phyloP scores from a whole-genome alignment of 1,284 basidiomycete genomes.

The Sporisorium graminicola region DNA sequence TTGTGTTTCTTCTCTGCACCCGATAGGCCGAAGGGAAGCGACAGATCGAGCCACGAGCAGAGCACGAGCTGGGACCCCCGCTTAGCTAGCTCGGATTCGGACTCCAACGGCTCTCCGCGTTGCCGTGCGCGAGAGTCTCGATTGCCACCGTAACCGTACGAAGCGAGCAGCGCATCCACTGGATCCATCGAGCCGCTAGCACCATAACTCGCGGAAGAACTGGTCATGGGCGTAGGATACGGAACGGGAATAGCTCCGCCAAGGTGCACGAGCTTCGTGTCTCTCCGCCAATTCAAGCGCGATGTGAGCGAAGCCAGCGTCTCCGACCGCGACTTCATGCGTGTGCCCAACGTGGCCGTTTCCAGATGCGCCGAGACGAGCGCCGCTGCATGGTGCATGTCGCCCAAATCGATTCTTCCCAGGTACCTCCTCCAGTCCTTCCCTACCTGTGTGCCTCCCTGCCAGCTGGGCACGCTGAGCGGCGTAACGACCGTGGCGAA shows the following conservation, averaged over 20 bases:
- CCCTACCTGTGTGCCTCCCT: slow-evolving; percentile 18
- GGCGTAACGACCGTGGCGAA: slow-evolving; percentile 49
- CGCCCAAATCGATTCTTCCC: slow-evolving; percentile 26
- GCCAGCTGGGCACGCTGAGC: slow-evolving; percentile 27
- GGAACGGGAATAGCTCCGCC: slow-evolving; percentile 62
- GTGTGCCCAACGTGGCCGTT: slow-evolving; percentile 60
- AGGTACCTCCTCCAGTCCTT: slow-evolving; percentile 27
- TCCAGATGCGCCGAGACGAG: slow-evolving; percentile 61
- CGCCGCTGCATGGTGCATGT: slow-evolving; percentile 56
- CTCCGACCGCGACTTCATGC: slow-evolving; percentile 46
- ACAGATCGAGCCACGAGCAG: slow-evolving; percentile 41
- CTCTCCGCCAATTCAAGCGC: slow-evolving; percentile 63
- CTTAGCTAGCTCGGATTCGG: slow-evolving; percentile 25
- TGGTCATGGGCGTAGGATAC: slow-evolving; percentile 36
- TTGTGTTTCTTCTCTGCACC: slow-evolving; percentile 7
- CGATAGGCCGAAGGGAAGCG: slow-evolving; percentile 20
- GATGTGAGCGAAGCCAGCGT: slow-evolving; percentile 46
- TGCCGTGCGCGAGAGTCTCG: slow-evolving; percentile 24
- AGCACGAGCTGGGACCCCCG: slow-evolving; percentile 24
- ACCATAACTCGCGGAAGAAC: neutral
- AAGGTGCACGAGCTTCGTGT: slow-evolving; percentile 62
- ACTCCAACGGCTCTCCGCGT: slow-evolving; percentile 33
- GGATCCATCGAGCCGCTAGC: slow-evolving; percentile 35
- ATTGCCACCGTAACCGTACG: slow-evolving; percentile 47
- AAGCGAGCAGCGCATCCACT: slow-evolving; percentile 58